phyloP scores from a whole-genome alignment of 2,329 filamentous ascomycete species.

The Fusarium sp. region DNA sequence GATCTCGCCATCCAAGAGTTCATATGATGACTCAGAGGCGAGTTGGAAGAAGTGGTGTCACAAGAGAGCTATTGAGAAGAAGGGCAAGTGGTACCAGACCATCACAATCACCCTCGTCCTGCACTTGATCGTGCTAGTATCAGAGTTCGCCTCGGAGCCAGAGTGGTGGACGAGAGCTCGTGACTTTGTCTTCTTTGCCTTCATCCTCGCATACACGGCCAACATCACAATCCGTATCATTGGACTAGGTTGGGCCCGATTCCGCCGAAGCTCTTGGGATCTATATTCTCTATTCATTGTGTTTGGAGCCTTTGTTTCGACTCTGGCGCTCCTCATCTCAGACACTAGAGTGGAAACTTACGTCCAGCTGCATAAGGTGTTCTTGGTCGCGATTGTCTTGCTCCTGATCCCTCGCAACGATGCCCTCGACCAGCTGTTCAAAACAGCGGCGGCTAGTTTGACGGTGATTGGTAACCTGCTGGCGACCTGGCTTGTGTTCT shows the following conservation, averaged over 20 bases:
- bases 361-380: conserved; percentile 90
- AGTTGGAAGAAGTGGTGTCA: conserved; percentile 95
- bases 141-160: conserved; percentile 87
- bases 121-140: conserved; percentile 84
- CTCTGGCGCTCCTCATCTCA: conserved; percentile 80
- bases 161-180: conserved; percentile 76
- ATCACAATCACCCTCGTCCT: conserved; percentile 84
- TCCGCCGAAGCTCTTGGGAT: conserved; percentile 95
- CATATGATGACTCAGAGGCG: conserved; percentile 80
- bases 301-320: conserved; percentile 80
- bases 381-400: conserved; percentile 89
- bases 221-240: conserved; percentile 88
- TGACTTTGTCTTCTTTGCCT: conserved; percentile 81
- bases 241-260: conserved; percentile 91
- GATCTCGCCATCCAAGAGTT: conserved; percentile 93
- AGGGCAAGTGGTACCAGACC: conserved; percentile 87
- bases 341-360: conserved; percentile 72
- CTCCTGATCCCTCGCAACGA: conserved; percentile 96
- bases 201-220: conserved; percentile 83
- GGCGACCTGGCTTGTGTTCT: conserved; percentile 97
- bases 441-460: conserved; percentile 94
- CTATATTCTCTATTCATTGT: conserved; percentile 87
- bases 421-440: conserved; percentile 97
- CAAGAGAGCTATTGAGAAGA: conserved; percentile 92
- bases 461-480: conserved; percentile 90